Base-by-base conservation (phyloP, 345 rosid genomes). In the Populus euphratica region DNA sequence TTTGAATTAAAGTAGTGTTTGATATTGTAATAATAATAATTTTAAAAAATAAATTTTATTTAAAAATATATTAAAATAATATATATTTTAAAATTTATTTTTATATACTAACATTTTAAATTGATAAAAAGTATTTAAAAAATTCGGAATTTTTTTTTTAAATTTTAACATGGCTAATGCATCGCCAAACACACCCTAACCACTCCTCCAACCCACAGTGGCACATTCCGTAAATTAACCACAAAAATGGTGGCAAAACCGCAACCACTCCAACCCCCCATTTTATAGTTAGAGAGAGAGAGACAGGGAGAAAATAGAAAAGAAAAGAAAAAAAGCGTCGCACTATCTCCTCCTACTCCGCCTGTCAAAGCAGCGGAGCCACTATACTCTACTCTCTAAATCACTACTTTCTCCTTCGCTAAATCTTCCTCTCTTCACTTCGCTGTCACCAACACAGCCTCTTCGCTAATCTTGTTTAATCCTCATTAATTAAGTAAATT, bases 171-270 rank as follows among this genome's bases (percentile, higher is more conserved):
- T 31, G 33, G 33, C 3, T 31, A 4, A 4, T 31, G 33, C 33
- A 3, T 31, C 33, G 36, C 36, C 36, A 33, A 33, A 33, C 36
- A 33, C 36, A 33, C 36, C 5, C 36, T 33, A 33, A 33, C 36
- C 14, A 10, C 14, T 43, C 47, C 14, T 43, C 14, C 47, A 11
- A 43, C 47, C 1, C 44, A 50, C 68, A 78, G 88, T 89, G 96
- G 91, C 87, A 85, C 67, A 3, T 8, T 0, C 14, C 73, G 94
- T 91, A 84, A 89, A 74, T 76, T 72, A 72, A 33, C 4, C 6
- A 1, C 8, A 69, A 14, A 31, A 54, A 25, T 1, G 61, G 73
- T 87, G 96, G 78, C 44, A 72, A 82, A 16, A 70, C 56, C 85
- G 0, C 59, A 61, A 43, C 72, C 47, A 12, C 77, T 27, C 25